Evolutionary conservation across 1,284 basidiomycete genomes (phyloP).

Genomic region (Trichosporon sp.): DNA sequence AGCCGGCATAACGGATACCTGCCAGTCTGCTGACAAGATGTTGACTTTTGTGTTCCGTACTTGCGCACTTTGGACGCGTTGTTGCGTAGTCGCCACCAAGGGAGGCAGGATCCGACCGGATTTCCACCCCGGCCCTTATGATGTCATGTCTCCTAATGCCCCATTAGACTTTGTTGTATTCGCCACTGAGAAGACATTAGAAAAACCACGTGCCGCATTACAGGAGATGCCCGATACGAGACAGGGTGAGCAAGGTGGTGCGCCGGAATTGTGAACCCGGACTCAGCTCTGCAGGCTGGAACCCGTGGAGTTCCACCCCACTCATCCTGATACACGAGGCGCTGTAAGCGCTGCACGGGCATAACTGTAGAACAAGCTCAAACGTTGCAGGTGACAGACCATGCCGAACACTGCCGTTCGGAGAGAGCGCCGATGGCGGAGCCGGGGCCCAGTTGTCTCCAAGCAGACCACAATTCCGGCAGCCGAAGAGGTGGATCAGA

Average conservation of each 20-base stretch:
- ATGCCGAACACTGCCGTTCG: neutral
- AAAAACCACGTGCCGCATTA: neutral
- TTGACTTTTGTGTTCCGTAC: conserved; percentile 3
- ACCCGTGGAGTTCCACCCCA: neutral
- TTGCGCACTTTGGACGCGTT: neutral
- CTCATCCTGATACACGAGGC: neutral
- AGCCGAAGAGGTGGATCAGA: too few relatives aligned
- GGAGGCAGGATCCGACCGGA: conserved; percentile 11
- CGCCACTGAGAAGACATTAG: neutral
- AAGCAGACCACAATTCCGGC: neutral
- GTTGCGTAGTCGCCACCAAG: neutral
- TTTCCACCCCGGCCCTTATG: neutral
- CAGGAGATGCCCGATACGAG: conserved; percentile 3
- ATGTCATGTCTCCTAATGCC: neutral
- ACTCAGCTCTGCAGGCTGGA: neutral
- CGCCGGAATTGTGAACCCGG: conserved; percentile 15
- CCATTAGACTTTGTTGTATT: neutral
- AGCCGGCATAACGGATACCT: neutral
- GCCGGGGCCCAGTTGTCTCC: neutral
- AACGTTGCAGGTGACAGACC: conserved; percentile 2
- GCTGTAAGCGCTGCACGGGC: neutral
- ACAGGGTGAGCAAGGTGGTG: neutral
- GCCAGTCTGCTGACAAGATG: conserved; percentile 13
- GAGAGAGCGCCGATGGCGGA: neutral
- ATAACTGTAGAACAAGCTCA: neutral